Evolutionary conservation across 495 filamentous ascomycete genomes (phyloP).

Genomic region (Lasiosphaeriaceae sp.): DNA sequence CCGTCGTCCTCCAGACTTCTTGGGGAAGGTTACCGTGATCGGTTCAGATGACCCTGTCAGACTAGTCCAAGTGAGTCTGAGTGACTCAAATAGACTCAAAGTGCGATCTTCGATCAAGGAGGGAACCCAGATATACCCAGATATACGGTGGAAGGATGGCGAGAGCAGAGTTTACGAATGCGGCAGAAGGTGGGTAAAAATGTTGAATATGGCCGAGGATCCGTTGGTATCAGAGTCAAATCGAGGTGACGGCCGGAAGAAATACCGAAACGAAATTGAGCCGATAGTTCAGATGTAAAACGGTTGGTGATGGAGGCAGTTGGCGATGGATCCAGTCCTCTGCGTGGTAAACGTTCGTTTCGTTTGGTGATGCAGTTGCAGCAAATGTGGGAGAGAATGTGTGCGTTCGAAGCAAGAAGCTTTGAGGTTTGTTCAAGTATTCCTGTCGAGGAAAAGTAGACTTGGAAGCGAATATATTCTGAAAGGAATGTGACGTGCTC

Average conservation of each 20-base stretch:
- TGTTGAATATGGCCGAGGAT: not conserved
- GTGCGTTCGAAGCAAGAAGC: no score
- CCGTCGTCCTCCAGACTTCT: not conserved
- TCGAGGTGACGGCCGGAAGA: not conserved
- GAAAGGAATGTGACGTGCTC: constrained; percentile 21
- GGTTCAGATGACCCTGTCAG: not conserved
- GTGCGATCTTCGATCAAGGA: not conserved
- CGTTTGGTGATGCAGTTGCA: not conserved
- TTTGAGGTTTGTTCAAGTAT: not conserved
- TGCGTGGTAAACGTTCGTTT: not conserved
- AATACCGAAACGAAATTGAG: not conserved
- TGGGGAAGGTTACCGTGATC: not conserved
- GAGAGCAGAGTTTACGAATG: not conserved
- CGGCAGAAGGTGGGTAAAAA: not conserved
- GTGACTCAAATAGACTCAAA: not conserved
- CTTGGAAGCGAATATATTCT: not conserved
- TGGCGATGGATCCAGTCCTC: constrained; percentile 4
- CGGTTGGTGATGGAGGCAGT: not conserved
- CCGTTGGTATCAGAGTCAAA: not conserved
- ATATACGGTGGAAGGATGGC: not conserved
- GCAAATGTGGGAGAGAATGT: not conserved
- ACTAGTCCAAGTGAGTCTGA: not conserved
- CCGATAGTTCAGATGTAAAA: not conserved
- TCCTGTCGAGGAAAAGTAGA: not conserved
- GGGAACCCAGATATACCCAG: not conserved